These are phyloP conservation scores for Didymella exigua DNA, from an alignment of 2,329 filamentous ascomycete genomes.

Conservation along the genomic window DNA sequence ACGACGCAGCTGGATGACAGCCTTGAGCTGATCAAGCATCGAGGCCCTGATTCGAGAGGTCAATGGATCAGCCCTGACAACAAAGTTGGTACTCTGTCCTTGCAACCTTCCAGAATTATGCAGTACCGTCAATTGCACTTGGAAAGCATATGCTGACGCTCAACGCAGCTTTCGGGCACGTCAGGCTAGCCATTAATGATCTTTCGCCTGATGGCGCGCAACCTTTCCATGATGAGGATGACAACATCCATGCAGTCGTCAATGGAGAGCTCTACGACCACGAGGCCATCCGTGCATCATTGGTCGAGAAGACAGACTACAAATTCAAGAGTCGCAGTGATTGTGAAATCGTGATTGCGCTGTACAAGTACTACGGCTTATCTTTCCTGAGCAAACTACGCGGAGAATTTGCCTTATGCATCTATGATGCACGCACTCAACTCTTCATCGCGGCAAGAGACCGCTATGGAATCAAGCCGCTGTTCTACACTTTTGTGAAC, in stretches of 20 bases:
- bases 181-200: constrained; percentile 33
- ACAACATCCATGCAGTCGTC: constrained; percentile 59
- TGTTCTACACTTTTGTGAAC: constrained; percentile 56
- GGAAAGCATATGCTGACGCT: constrained; percentile 2
- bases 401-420: constrained; percentile 60
- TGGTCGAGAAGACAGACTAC: constrained; percentile 44
- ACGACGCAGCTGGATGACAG: constrained; percentile 12
- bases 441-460: constrained; percentile 58
- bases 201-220: constrained; percentile 25
- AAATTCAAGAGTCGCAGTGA: constrained; percentile 56
- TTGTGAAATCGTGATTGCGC: constrained; percentile 59
- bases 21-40: constrained; percentile 47
- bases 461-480: constrained; percentile 63
- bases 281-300: constrained; percentile 50
- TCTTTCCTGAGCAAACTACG: constrained; percentile 55
- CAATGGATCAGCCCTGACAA: constrained; percentile 53
- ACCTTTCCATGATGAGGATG: constrained; percentile 26
- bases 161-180: constrained; percentile 26
- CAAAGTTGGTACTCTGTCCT: constrained; percentile 46
- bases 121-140: neutral
- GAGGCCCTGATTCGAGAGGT: constrained; percentile 53
- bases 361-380: constrained; percentile 53
- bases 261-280: constrained; percentile 65
- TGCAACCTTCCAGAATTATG: neutral
- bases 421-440: constrained; percentile 54